These are phyloP conservation scores for Debaryomyces hansenii DNA, from an alignment of 805 yeast genomes.

Conservation along the genomic window DNA sequence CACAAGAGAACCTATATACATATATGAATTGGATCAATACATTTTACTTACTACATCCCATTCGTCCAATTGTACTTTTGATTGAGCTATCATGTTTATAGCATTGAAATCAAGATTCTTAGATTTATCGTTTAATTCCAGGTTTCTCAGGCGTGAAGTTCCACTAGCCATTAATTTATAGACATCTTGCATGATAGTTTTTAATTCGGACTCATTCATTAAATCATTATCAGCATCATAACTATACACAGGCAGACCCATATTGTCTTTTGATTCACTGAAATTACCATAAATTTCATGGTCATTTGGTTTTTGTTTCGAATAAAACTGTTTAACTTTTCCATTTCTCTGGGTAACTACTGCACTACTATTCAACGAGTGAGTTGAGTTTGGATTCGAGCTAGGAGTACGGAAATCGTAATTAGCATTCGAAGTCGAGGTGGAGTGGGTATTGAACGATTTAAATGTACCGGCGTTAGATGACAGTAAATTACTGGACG, in stretches of 20 bases:
- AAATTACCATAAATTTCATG: conserved; percentile 22
- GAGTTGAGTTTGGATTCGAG: not conserved
- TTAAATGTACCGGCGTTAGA: not conserved
- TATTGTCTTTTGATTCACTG: conserved; percentile 17
- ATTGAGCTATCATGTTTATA: conserved; percentile 11
- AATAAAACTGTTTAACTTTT: not conserved
- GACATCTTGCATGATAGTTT: conserved; percentile 30
- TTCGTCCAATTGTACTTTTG: conserved; percentile 22
- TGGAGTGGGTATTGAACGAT: not conserved
- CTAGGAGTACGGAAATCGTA: not conserved
- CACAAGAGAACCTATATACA: too few relatives aligned
- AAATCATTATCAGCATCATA: not conserved
- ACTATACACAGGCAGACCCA: not conserved
- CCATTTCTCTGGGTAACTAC: not conserved
- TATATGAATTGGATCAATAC: conserved; percentile 8
- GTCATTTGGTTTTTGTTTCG: not conserved
- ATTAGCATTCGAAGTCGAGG: not conserved
- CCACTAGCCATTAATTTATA: conserved; percentile 24
- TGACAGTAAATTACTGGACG: not conserved
- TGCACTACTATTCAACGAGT: not conserved
- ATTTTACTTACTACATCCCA: conserved; percentile 38
- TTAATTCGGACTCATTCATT: conserved; percentile 14
- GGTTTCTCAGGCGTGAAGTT: not conserved
- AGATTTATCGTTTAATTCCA: conserved; percentile 5
- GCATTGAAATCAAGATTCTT: not conserved